phyloP scores from a whole-genome alignment of 2,329 filamentous ascomycete species.

The Cladobotryum mycophilum region DNA sequence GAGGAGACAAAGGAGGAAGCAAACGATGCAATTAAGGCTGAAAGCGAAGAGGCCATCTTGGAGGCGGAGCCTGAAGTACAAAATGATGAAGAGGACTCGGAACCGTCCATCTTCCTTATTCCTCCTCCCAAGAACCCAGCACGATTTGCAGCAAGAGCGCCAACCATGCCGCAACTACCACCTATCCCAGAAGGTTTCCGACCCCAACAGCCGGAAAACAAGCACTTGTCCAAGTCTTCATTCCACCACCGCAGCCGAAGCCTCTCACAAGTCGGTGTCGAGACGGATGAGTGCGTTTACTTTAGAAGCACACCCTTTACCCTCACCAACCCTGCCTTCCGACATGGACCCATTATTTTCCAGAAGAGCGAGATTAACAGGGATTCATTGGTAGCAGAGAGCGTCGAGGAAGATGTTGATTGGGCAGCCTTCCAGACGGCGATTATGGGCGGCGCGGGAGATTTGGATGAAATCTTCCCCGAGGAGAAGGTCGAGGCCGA shows the following conservation, averaged over 20 bases:
- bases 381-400: slow-evolving; percentile 21
- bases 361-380: slow-evolving; percentile 37
- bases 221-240: slow-evolving; percentile 4
- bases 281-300: slow-evolving; percentile 39
- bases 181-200: slow-evolving; percentile 20
- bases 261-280: slow-evolving; percentile 25
- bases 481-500: slow-evolving; percentile 11
- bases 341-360: slow-evolving; percentile 51
- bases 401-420: slow-evolving; percentile 46
- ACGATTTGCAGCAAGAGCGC: slow-evolving; percentile 10
- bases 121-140: slow-evolving; percentile 19
- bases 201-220: slow-evolving; percentile 12
- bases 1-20: neutral
- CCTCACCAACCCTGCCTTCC: slow-evolving; percentile 41
- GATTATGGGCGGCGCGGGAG: slow-evolving; percentile 51
- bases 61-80: neutral
- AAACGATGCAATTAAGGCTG: neutral
- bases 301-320: slow-evolving; percentile 44
- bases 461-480: slow-evolving; percentile 18
- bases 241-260: slow-evolving; percentile 7
- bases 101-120: neutral
- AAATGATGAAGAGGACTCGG: neutral
- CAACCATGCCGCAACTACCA: slow-evolving; percentile 13
- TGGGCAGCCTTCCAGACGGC: slow-evolving; percentile 63
- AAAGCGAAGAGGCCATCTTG: neutral